Base-by-base conservation (phyloP, 164 flowering plant species). In the Vitis rotundifolia region DNA sequence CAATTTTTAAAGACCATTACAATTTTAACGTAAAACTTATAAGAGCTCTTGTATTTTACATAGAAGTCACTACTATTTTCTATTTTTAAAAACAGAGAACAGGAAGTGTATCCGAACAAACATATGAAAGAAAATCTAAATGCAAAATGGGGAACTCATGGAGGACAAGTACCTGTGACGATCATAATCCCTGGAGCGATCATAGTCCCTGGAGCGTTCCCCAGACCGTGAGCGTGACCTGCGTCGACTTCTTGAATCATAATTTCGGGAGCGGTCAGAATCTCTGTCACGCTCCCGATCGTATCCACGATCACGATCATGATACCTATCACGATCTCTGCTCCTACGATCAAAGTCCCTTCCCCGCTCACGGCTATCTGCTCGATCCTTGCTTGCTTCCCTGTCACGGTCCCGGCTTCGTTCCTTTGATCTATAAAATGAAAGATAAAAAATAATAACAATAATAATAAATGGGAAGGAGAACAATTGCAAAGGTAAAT, bases 201-300 rank as follows among this genome's bases (percentile, higher is more conserved):
- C 98, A 85, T 89, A 85, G 68, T 93, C 97, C 70, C 94, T 84
- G 7, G 96, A 77, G 29, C 89, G 89, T 22, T 94, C 98, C 77
- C 57, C 78, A 8, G 97, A 91, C 11, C 92, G 82, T 18, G 96
- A 91, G 2, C 97, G 93, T 29, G 97, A 92, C 79, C 97, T 85
- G 18, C 85, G 83, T 48, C 82, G 91, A 73, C 86, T 86, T 71
- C 97, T 87, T 50, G 94, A 87, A 69, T 90, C 94, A 78, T 88
- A 80, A 80, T 68, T 78, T 53, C 86, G 88, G 18, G 88, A 76
- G 11, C 82, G 89, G 11, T 87, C 92, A 54, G 78, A 68, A 48
- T 84, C 96, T 68, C 89, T 79, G 15, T 84, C 90, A 14, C 90
- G 84, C 2, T 88, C 92, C 11, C 90, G 81, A 49, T 87, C 94